Evolutionary conservation across 345 rosid genomes (phyloP).

Genomic region (Citrus hindsii): DNA sequence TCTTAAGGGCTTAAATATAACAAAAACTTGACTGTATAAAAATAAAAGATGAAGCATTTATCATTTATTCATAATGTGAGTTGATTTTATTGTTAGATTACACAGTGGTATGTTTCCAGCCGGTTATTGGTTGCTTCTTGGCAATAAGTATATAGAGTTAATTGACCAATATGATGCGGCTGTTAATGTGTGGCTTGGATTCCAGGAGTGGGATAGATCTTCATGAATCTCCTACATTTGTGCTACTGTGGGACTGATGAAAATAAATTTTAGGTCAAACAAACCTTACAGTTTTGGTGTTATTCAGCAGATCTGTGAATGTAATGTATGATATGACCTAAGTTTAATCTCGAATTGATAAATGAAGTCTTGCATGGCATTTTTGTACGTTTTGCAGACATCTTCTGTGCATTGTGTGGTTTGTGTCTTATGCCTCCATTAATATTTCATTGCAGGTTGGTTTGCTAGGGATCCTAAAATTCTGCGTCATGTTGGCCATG

Average conservation of each 20-base stretch:
- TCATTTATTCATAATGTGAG: not conserved
- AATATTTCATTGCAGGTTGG: conserved; percentile 59
- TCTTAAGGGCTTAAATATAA: not conserved
- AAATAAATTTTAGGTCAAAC: not conserved
- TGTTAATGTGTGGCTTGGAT: not conserved
- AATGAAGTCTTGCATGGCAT: not conserved
- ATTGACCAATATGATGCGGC: not conserved
- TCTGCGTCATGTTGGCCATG: conserved; percentile 81
- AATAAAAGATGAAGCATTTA: not conserved
- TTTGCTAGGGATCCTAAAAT: conserved; percentile 82
- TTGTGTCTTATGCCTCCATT: not conserved
- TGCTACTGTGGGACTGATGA: not conserved
- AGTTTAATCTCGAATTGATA: not conserved
- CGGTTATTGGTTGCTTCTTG: not conserved
- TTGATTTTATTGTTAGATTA: not conserved
- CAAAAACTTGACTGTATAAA: not conserved
- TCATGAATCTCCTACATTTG: not conserved
- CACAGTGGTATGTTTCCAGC: not conserved
- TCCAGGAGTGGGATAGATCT: not conserved
- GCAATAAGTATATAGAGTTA: not conserved
- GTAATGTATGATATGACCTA: not conserved
- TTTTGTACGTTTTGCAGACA: not conserved
- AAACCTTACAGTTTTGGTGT: not conserved
- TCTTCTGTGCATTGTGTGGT: not conserved
- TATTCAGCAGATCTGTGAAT: not conserved